Percentiles rank a stretch among this genome's conserved stretches.
Evolutionary conservation across 2,329 filamentous ascomycete genomes (phyloP).

Genomic region (Phialocephala subalpina): DNA sequence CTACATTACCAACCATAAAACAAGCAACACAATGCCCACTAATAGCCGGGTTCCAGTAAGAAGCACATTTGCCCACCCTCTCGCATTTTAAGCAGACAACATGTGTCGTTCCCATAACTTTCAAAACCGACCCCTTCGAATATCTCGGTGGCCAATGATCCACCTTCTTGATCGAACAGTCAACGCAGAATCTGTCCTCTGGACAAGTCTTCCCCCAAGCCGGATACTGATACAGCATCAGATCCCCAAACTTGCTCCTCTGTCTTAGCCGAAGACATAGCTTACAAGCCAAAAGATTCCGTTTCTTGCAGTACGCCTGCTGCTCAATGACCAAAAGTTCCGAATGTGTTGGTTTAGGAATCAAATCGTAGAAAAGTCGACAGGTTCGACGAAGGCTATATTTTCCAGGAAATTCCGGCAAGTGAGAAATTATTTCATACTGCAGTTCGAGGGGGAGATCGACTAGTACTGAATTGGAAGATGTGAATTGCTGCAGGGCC

Average conservation of each 20-base stretch:
- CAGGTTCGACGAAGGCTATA: background rate
- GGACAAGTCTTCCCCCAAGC: slow-evolving; percentile 2
- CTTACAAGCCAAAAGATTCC: slow-evolving; percentile 3
- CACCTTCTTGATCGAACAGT: background rate
- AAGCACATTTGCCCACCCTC: background rate
- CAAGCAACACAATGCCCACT: background rate
- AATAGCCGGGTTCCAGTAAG: background rate
- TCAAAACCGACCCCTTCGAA: background rate
- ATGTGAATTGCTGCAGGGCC: background rate
- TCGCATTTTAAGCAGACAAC: background rate
- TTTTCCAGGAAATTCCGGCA: slow-evolving; percentile 3
- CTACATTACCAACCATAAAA: background rate
- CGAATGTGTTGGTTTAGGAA: background rate
- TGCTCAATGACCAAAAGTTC: background rate
- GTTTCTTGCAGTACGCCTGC: background rate
- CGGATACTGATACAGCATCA: slow-evolving; percentile 4
- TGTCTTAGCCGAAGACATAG: slow-evolving; percentile 5
- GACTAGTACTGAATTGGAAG: slow-evolving; percentile 7
- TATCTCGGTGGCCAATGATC: background rate
- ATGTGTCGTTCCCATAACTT: background rate
- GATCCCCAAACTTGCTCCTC: slow-evolving; percentile 4
- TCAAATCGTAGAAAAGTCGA: background rate
- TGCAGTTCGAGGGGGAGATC: slow-evolving; percentile 3
- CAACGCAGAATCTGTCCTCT: slow-evolving; percentile 1
- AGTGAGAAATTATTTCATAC: slow-evolving; percentile 9